Conservation (phyloP, 192 early-diverging fungal species). For the Entomortierella parvispora region DNA sequence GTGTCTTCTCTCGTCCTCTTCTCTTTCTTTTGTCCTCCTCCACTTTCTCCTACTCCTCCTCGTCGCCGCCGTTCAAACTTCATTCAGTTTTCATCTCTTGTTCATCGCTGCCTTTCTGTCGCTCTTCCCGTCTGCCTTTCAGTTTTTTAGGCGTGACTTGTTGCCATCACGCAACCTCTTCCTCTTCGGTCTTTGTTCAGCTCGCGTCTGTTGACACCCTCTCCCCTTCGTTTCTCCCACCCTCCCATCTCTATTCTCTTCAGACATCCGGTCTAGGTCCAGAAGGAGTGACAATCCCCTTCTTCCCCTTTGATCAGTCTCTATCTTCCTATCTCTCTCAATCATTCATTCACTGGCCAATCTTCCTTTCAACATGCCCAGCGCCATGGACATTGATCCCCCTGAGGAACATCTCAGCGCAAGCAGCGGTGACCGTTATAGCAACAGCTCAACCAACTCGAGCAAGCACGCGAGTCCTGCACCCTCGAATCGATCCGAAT, state of each 20-base stretch:
- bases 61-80: neutral
- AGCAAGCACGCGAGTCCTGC: slow-evolving; percentile 44
- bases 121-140: too few relatives aligned
- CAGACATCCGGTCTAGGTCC: neutral
- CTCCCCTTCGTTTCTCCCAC: slow-evolving; percentile 3
- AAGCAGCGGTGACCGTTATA: slow-evolving; percentile 4
- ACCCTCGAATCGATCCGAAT: slow-evolving; percentile 33
- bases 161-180: neutral
- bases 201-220: neutral
- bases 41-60: neutral
- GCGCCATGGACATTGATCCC: slow-evolving; percentile 2
- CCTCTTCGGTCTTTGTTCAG: neutral
- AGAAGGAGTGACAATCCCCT: too few relatives aligned
- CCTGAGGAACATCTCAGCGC: slow-evolving; percentile 11
- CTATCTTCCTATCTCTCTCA: neutral
- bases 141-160: neutral
- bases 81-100: neutral
- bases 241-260: neutral
- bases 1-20: neutral
- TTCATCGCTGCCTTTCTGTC: neutral
- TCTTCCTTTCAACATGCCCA: neutral
- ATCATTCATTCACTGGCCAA: neutral
- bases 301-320: neutral
- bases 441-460: slow-evolving; percentile 8
- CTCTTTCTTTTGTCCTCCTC: neutral